These are phyloP conservation scores for Trichosporon coremiiforme DNA, from an alignment of 1,284 basidiomycete species.

Conservation along the genomic window DNA sequence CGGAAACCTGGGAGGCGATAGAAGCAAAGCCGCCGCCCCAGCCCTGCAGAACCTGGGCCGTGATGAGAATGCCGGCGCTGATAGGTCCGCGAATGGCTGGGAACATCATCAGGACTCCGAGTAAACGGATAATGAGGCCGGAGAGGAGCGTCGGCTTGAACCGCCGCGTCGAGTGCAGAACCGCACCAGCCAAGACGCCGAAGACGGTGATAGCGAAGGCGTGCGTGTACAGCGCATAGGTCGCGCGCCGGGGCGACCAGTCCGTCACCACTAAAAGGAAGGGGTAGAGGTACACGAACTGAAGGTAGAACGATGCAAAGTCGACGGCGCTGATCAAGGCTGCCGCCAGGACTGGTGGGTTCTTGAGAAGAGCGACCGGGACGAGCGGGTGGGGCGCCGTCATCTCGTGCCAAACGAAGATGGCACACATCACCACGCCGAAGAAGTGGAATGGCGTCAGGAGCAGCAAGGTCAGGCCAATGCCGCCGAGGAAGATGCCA, in stretches of 20 bases:
- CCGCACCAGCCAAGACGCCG: constrained; percentile 56
- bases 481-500: constrained; percentile 6
- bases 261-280: constrained; percentile 50
- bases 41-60: constrained; percentile 61
- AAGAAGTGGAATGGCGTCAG: constrained; percentile 34
- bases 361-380: constrained; percentile 63
- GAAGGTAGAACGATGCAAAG: constrained; percentile 64
- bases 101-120: constrained; percentile 72
- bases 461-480: not conserved
- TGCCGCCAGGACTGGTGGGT: constrained; percentile 65
- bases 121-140: constrained; percentile 69
- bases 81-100: constrained; percentile 68
- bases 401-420: constrained; percentile 58
- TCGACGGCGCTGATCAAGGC: constrained; percentile 70
- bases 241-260: constrained; percentile 46
- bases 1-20: constrained; percentile 69
- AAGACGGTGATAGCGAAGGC: constrained; percentile 56
- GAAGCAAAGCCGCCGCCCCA: constrained; percentile 67
- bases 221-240: constrained; percentile 53
- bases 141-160: constrained; percentile 64
- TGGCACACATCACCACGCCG: constrained; percentile 56
- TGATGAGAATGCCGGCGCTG: constrained; percentile 58
- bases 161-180: constrained; percentile 56
- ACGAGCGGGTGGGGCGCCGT: constrained; percentile 58
- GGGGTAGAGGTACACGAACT: constrained; percentile 51